phyloP scores from a whole-genome alignment of 352 stramenopile species.

The Phytophthora syringae region DNA sequence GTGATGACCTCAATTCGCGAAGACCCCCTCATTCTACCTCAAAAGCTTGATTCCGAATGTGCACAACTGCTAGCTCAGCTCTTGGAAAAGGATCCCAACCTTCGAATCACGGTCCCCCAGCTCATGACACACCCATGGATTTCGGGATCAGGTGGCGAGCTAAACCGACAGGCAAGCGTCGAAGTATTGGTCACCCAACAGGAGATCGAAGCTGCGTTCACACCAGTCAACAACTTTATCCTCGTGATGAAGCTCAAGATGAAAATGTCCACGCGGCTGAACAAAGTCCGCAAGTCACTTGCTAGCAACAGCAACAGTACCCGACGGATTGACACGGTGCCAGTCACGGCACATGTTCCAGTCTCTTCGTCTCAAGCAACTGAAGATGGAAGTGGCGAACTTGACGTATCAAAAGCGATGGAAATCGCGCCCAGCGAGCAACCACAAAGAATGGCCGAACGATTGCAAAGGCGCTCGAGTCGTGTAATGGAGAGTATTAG shows the following conservation, averaged over 20 bases:
- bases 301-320: conserved; percentile 5
- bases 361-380: conserved; percentile 1
- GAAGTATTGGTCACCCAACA: conserved; percentile 57
- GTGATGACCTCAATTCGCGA: conserved; percentile 81
- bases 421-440: conserved; percentile 28
- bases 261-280: conserved; percentile 66
- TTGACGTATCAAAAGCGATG: not conserved
- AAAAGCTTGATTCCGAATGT: conserved; percentile 50
- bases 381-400: not conserved
- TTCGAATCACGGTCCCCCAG: conserved; percentile 59
- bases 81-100: conserved; percentile 64
- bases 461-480: conserved; percentile 23
- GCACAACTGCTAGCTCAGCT: conserved; percentile 49
- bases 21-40: conserved; percentile 51
- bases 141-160: not conserved
- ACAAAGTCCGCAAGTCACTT: conserved; percentile 42
- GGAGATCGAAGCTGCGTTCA: conserved; percentile 81
- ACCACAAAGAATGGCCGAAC: not conserved
- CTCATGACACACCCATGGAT: conserved; percentile 69
- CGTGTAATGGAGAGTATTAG: conserved; percentile 17
- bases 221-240: conserved; percentile 84
- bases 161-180: not conserved
- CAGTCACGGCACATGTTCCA: conserved; percentile 17
- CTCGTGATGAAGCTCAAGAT: conserved; percentile 82
- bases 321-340: conserved; percentile 3